Evolutionary conservation across 148 eudicot species (phyloP).

Genomic region (Euryodendron excelsum): DNA sequence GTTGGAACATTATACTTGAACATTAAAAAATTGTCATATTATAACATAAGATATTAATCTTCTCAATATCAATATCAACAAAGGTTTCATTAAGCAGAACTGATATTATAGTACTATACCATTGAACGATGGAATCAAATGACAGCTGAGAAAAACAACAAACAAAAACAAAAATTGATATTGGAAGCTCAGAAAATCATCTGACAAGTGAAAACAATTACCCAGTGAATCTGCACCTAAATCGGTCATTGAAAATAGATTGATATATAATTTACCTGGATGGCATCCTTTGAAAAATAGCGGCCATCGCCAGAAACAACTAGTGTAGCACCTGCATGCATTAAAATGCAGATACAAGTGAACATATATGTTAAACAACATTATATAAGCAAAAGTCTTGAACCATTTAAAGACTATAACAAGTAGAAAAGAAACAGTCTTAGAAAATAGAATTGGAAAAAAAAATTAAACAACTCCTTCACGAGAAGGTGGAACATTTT

Average conservation of each 20-base stretch:
- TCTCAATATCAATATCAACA: neutral
- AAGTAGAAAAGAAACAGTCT: neutral
- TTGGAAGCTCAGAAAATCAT: neutral
- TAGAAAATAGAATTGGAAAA: neutral
- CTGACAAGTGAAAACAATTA: neutral
- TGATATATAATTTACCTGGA: conserved; percentile 57
- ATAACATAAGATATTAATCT: neutral
- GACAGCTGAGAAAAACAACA: neutral
- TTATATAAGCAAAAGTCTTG: neutral
- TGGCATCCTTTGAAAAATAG: conserved; percentile 86
- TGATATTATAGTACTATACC: neutral
- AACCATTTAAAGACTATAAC: neutral
- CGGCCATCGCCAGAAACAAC: conserved; percentile 99
- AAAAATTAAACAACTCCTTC: neutral
- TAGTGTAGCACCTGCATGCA: conserved; percentile 75
- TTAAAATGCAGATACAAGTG: conserved; percentile 12
- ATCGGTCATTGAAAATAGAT: neutral
- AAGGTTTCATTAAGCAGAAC: neutral
- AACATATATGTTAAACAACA: neutral
- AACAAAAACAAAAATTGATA: neutral
- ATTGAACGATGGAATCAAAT: neutral
- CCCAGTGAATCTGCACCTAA: neutral
- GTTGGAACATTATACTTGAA: neutral
- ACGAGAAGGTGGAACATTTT: neutral
- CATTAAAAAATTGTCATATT: neutral